These are phyloP conservation scores for Aspergillus amoenus DNA, from an alignment of 2,329 filamentous ascomycete species.

Conservation along the genomic window DNA sequence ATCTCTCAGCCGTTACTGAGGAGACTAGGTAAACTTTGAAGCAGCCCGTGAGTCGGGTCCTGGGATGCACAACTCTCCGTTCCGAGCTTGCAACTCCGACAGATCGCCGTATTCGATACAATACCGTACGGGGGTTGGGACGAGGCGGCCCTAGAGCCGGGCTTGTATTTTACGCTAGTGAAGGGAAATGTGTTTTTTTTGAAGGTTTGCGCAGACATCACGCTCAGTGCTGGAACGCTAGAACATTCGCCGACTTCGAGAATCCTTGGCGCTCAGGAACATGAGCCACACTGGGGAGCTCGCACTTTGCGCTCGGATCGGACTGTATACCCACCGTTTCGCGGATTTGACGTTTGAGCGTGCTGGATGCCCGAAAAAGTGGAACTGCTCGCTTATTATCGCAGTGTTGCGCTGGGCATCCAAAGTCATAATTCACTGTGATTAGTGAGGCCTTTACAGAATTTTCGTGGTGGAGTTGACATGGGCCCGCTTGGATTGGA, in stretches of 20 bases:
- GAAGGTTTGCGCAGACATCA: background rate
- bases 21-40: too few relatives aligned
- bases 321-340: background rate
- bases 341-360: background rate
- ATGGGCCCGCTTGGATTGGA: background rate
- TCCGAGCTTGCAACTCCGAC: background rate
- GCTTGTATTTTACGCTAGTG: background rate
- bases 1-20: background rate
- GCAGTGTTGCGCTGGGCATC: background rate
- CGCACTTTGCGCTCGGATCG: background rate
- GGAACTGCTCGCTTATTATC: background rate
- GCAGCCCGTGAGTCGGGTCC: background rate
- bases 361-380: background rate
- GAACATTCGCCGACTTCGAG: background rate
- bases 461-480: slow-evolving; percentile 3
- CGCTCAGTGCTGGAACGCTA: background rate
- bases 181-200: background rate
- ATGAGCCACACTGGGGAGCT: background rate
- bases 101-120: background rate
- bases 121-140: background rate
- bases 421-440: too few relatives aligned
- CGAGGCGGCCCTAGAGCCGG: background rate
- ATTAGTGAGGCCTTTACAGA: background rate
- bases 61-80: background rate
- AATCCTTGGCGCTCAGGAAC: slow-evolving; percentile 13